Base-by-base conservation (phyloP, 2,329 filamentous ascomycete species). In the Penicillium thymicola region DNA sequence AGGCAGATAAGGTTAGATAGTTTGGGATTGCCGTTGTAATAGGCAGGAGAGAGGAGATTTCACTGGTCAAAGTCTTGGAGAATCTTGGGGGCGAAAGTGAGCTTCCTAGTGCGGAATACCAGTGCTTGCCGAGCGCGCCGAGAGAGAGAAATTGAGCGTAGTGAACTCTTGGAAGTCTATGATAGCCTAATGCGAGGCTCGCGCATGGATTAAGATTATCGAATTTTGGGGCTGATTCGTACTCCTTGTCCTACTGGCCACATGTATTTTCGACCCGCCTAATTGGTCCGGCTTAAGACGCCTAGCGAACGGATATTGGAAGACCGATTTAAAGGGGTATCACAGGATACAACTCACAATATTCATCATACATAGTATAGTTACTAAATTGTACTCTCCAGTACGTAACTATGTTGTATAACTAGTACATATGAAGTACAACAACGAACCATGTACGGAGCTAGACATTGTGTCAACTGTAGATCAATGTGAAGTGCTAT, bases 221-320 rank as follows among this genome's bases (percentile, higher is more conserved):
- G 25, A 47, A 53, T 23, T 38, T 53, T 53, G 42, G 51, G 34
- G n/a, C 34, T 45, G 49, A 38, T 53, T 47, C 9, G 2, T 43
- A 10, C 16, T 51, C 46, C 44, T 55, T 55, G 30, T 50, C 28
- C 8, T 2, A 50, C 11, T 51, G 49, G 51, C 14, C 41, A 46
- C 23, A 38, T 48, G 37, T 34, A 13, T n/a, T 16, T 40, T 41
- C 14, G 18, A 10, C 1, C 32, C 1, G 38, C 34, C 32, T 46
- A 28, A 47, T 46, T 34, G 32, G 37, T 25, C 36, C 44, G 21
- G 30, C 30, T 36, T 5, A 25, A 34, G 44, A 36, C 9, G 1
- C 18, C 44, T 6, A 5, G 7, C 16, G n/a, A 32, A 23, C 30
- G 44, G 30, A 36, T 5, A 11, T 36, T 30, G 44, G 44, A 46